phyloP scores from a whole-genome alignment of 257 asterid species.

The Solanum acaule region DNA sequence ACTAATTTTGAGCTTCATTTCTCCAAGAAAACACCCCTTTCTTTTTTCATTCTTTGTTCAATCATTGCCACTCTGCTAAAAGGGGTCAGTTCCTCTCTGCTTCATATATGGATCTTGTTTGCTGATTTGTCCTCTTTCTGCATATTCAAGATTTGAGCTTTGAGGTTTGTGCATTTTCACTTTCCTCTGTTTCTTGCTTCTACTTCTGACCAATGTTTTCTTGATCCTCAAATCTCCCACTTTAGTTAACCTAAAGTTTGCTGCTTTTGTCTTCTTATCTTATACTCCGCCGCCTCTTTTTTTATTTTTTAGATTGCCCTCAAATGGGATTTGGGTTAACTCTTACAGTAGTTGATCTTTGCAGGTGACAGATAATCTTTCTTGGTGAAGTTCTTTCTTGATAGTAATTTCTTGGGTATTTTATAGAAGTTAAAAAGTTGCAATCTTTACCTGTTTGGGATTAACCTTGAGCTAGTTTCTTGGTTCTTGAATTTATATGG shows the following conservation, averaged over 20 bases:
- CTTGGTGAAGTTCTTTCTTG: background rate
- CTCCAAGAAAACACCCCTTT: background rate
- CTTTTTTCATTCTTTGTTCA: background rate
- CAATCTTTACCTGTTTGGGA: background rate
- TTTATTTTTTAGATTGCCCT: background rate
- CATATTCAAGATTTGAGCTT: background rate
- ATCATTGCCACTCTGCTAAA: background rate
- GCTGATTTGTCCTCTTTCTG: background rate
- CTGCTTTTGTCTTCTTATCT: background rate
- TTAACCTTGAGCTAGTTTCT: background rate
- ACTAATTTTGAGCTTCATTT: background rate
- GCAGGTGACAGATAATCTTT: background rate
- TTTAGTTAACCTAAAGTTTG: background rate
- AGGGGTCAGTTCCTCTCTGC: background rate
- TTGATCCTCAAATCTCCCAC: background rate
- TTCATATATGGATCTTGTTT: background rate
- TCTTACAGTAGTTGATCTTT: background rate
- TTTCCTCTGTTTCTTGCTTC: background rate
- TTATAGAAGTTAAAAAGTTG: background rate
- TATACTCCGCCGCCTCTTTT: background rate
- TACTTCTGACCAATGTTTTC: background rate
- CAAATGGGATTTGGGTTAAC: background rate
- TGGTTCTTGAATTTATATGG: conserved; percentile 36
- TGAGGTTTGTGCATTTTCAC: background rate
- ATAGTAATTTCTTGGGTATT: background rate